Conservation (phyloP, 2,329 filamentous ascomycete genomes). For the Cyphellophora attinorum region DNA sequence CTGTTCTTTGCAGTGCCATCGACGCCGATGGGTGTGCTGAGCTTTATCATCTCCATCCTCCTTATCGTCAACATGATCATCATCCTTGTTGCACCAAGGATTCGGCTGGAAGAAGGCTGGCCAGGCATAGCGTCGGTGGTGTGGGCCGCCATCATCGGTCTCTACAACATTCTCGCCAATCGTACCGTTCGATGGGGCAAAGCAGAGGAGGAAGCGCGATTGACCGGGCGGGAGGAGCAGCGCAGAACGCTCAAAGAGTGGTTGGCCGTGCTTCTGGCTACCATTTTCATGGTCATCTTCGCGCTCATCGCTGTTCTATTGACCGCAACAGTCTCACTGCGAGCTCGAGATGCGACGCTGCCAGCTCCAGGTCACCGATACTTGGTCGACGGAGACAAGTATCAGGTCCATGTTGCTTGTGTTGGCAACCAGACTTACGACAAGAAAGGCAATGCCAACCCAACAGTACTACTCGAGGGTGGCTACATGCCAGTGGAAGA, state of each 20-base stretch:
- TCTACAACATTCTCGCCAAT: conserved; percentile 73
- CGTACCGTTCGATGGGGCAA: conserved; percentile 86
- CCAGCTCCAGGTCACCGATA: conserved; percentile 64
- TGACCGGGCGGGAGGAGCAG: conserved; percentile 82
- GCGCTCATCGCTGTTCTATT: conserved; percentile 60
- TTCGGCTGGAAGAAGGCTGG: conserved; percentile 80
- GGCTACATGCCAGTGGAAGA: conserved; percentile 72
- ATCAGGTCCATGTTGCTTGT: conserved; percentile 79
- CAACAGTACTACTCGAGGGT: conserved; percentile 78
- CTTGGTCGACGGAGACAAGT: conserved; percentile 74
- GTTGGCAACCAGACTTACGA: conserved; percentile 58
- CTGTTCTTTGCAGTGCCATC: conserved; percentile 85
- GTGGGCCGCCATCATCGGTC: conserved; percentile 70
- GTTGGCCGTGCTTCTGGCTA: conserved; percentile 68
- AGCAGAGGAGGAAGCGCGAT: conserved; percentile 78
- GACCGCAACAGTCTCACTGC: conserved; percentile 69
- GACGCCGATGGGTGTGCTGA: conserved; percentile 64
- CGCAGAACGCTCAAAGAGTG: conserved; percentile 75
- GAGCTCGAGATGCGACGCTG: conserved; percentile 68
- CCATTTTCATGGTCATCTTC: conserved; percentile 60
- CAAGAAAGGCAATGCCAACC: conserved; percentile 45
- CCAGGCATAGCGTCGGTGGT: conserved; percentile 77
- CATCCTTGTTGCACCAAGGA: conserved; percentile 62
- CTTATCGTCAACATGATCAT: conserved; percentile 69
- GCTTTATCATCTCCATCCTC: conserved; percentile 56